Conservation (phyloP, 1,139 yeast species). For the Saccharomyces hybrid region DNA sequence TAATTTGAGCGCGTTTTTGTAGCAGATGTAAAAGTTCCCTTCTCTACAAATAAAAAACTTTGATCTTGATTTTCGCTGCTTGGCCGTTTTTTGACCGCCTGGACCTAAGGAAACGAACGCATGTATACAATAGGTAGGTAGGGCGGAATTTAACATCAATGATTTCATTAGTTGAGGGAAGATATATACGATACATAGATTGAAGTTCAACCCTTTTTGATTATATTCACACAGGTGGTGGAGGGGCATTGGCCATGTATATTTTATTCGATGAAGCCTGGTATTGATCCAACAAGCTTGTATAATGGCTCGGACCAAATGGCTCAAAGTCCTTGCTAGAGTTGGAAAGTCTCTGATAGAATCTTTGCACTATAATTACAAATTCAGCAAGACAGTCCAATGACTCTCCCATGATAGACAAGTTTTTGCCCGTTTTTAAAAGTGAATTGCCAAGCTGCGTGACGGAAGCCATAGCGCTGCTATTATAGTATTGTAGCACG, state of each 20-base stretch:
- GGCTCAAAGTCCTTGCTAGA: conserved; percentile 21
- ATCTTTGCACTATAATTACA: conserved; percentile 25
- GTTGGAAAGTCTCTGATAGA: conserved; percentile 22
- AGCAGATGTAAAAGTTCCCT: neutral
- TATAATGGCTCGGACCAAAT: conserved; percentile 19
- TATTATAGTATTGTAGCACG: conserved; percentile 29
- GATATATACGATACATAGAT: neutral
- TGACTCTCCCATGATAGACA: conserved; percentile 37
- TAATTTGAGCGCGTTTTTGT: neutral
- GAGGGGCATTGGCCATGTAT: conserved; percentile 30
- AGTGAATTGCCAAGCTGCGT: conserved; percentile 19
- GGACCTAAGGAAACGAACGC: neutral
- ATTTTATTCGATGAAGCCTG: conserved; percentile 25
- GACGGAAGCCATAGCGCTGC: conserved; percentile 27
- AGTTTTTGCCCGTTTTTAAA: conserved; percentile 30
- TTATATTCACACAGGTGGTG: conserved; percentile 23
- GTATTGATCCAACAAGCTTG: conserved; percentile 18
- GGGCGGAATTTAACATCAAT: neutral
- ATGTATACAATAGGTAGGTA: neutral
- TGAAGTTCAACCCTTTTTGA: neutral
- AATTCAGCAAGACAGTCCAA: conserved; percentile 35
- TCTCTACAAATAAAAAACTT: neutral
- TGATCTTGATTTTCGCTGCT: neutral
- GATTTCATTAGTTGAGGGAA: neutral
- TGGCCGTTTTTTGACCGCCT: neutral